Evolutionary conservation across 2,329 filamentous ascomycete species (phyloP).

Genomic region (Chrysosporium keratinophilum): DNA sequence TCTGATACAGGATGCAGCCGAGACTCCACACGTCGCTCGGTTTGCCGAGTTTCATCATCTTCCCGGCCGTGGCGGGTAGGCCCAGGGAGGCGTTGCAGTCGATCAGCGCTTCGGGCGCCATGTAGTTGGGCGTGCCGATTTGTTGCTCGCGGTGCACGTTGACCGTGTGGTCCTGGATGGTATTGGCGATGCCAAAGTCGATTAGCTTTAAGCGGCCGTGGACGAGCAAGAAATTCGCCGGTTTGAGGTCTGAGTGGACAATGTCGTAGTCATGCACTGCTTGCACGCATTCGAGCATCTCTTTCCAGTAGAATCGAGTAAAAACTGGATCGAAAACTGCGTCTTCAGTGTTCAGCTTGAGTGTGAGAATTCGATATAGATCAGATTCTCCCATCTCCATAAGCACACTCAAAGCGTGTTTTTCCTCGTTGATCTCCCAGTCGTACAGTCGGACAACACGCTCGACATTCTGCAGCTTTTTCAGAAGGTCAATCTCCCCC

Average conservation of each 20-base stretch:
- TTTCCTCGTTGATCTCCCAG: conserved; percentile 87
- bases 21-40: conserved; percentile 93
- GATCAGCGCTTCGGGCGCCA: conserved; percentile 89
- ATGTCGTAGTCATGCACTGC: conserved; percentile 84
- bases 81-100: conserved; percentile 63
- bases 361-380: conserved; percentile 71
- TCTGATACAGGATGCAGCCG: conserved; percentile 93
- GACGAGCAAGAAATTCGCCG: conserved; percentile 90
- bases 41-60: conserved; percentile 91
- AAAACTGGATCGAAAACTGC: conserved; percentile 77
- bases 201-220: conserved; percentile 88
- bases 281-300: conserved; percentile 93
- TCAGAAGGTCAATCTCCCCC: conserved; percentile 86
- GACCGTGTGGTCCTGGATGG: conserved; percentile 92
- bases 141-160: conserved; percentile 95
- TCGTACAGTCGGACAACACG: conserved; percentile 85
- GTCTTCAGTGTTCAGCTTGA: conserved; percentile 59
- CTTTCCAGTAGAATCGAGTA: conserved; percentile 96
- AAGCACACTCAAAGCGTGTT: conserved; percentile 76
- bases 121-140: conserved; percentile 95
- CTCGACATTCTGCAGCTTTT: conserved; percentile 71
- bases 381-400: conserved; percentile 98
- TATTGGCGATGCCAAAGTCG: conserved; percentile 96
- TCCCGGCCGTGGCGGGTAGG: conserved; percentile 41
- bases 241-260: conserved; percentile 93